A percentile compares a stretch with the other conserved stretches of the same genome.
phyloP scores from a whole-genome alignment of 2,329 filamentous ascomycete species.

The Botrytis paeoniae region DNA sequence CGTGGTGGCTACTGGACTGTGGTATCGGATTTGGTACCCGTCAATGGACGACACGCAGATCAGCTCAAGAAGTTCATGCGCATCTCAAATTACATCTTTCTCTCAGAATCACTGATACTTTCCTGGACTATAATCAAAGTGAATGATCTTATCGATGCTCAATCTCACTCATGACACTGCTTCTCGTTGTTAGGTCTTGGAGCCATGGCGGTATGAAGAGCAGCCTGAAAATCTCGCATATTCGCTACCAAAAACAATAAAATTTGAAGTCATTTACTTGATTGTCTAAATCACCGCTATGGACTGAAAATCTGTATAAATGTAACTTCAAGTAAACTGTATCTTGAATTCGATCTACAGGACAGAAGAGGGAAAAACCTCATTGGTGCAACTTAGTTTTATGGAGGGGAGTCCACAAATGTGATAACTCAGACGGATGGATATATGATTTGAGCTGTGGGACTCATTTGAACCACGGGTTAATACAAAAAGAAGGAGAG shows the following conservation, averaged over 20 bases:
- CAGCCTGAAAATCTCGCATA: background rate
- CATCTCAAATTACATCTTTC: background rate
- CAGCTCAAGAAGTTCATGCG: background rate
- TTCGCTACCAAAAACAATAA: background rate
- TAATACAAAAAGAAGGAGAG: background rate
- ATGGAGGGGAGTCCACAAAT: background rate
- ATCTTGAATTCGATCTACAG: background rate
- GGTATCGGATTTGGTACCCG: background rate
- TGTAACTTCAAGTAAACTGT: background rate
- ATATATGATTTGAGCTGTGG: background rate
- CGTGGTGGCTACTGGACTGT: background rate
- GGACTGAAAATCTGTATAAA: accelerated
- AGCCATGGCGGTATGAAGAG: background rate
- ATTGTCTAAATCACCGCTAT: background rate
- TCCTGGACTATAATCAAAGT: accelerated
- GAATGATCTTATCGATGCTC: background rate
- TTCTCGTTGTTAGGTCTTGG: background rate
- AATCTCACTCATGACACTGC: background rate
- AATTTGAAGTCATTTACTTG: background rate
- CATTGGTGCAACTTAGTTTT: background rate
- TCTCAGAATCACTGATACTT: background rate
- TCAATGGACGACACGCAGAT: background rate
- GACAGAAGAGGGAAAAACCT: background rate
- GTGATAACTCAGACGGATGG: background rate
- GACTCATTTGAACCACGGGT: accelerated